Evolutionary conservation across 2,329 filamentous ascomycete genomes (phyloP), one percentile per base, ranked within the genome.

Genomic region (Septoria linicola): DNA sequence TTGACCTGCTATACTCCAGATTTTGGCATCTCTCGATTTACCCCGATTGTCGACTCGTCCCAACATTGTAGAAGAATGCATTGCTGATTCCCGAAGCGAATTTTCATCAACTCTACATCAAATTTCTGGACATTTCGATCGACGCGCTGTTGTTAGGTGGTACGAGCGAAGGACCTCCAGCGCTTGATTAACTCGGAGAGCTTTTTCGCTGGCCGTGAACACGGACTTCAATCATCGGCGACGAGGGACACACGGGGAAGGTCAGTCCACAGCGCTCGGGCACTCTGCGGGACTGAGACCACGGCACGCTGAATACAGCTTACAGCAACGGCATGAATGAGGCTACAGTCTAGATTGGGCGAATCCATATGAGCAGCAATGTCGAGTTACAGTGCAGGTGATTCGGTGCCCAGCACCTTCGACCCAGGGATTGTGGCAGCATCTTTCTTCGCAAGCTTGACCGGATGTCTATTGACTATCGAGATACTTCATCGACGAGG

Each of bases 401-500:
- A 49, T 19, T 30, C 41, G 2, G 68, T 74, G 17, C 57, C 60
- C 2, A 74, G 74, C 51, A 70, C 69, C 11, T 76, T 74, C 48
- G 60, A 68, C n/a, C 57, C 77, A 3, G 81, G 82, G 32, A 85
- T 88, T 61, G 78, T 92, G 10, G 77, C 84, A 19, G 76, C 89
- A 8, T 85, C 83, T 1, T 86, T 81, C 61, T 70, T 86, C 36
- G 76, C 85, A 59, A 93, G 89, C 64, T 82, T 87, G 56, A 74
- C 88, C 58, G 90, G 90, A 55, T 85, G 88, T 41, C 78, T 82
- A 43, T 89, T 89, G 3, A 91, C 89, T 0, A 76, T 95, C 25
- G 90, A 95, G 68, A 73, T 95, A 52, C 82, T 95, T 44, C 87
- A 93, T 66, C 76, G 88, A 52, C 58, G 65, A 36, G 65, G 61